A percentile compares a stretch with the other conserved stretches of the same genome.
phyloP scores from a whole-genome alignment of 345 rosid species.

The Trapa bicornis region DNA sequence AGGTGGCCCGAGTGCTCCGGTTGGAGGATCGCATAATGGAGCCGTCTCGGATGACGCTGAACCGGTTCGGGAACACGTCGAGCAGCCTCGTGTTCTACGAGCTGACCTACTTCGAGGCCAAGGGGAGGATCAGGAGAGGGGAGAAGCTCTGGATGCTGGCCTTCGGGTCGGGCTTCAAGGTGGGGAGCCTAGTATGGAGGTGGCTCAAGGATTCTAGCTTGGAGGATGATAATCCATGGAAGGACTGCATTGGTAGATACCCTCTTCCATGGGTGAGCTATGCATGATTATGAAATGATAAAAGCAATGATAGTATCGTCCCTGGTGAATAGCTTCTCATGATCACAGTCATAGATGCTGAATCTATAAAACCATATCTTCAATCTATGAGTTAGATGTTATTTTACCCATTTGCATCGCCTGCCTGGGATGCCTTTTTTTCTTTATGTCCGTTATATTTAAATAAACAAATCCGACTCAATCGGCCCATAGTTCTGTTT shows the following conservation, averaged over 20 bases:
- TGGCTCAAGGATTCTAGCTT: constrained; percentile 9
- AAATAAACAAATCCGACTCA: no score
- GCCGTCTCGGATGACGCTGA: constrained; percentile 14
- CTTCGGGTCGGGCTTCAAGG: constrained; percentile 20
- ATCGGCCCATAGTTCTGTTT: no score
- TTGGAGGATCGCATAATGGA: constrained; percentile 9
- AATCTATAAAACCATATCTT: no score
- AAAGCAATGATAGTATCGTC: no score
- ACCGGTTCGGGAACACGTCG: constrained; percentile 20
- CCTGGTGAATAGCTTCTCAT: no score
- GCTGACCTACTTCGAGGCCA: constrained; percentile 15
- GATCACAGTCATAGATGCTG: no score
- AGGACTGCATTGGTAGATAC: constrained; percentile 12
- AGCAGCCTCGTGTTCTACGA: constrained; percentile 17
- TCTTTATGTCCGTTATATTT: no score
- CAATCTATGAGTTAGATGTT: no score
- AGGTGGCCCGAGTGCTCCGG: constrained; percentile 10
- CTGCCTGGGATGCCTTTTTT: no score
- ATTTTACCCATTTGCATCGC: no score
- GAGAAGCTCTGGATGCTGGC: constrained; percentile 19
- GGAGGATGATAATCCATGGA: constrained; percentile 14
- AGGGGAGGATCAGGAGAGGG: constrained; percentile 10
- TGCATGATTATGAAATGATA: no score
- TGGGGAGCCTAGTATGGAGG: constrained; percentile 18
- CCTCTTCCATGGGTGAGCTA: constrained; percentile 1